Percentiles rank a stretch among this genome's conserved stretches.
Conservation (phyloP, 495 filamentous ascomycete species). For the Xylaria grammica region DNA sequence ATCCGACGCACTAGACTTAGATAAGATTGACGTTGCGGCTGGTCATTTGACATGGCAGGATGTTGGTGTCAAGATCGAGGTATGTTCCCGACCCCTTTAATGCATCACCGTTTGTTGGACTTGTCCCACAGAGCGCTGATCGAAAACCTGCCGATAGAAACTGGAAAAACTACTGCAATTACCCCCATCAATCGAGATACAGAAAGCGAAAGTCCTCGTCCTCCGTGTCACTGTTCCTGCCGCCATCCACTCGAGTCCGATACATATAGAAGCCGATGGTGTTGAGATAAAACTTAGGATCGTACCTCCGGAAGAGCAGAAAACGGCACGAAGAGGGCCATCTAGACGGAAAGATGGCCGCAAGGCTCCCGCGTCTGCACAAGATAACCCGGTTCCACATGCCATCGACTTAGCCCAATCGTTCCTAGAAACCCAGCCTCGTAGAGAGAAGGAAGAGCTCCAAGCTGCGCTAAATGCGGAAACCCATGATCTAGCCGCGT, state of each 20-base stretch:
- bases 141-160: constrained; percentile 58
- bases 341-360: constrained; percentile 32
- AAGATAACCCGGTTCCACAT: constrained; percentile 64
- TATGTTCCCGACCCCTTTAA: constrained; percentile 41
- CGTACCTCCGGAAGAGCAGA: constrained; percentile 38
- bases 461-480: constrained; percentile 75
- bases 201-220: constrained; percentile 69
- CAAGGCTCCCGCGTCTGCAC: constrained; percentile 26
- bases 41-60: constrained; percentile 81
- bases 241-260: constrained; percentile 79
- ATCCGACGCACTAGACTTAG: constrained; percentile 75
- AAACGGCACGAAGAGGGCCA: constrained; percentile 27
- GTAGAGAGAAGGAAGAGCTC: constrained; percentile 73
- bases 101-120: not conserved
- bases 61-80: constrained; percentile 76
- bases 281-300: constrained; percentile 69
- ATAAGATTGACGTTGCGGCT: constrained; percentile 76
- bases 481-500: constrained; percentile 66
- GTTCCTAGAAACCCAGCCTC: constrained; percentile 81
- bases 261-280: constrained; percentile 77
- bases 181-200: constrained; percentile 68
- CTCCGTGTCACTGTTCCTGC: constrained; percentile 80
- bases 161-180: constrained; percentile 73
- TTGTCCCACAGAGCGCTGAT: constrained; percentile 29
- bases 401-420: constrained; percentile 85